A percentile compares a stretch with the other conserved stretches of the same genome.
Evolutionary conservation across 345 rosid genomes (phyloP).

Genomic region (Iberis pinnata): DNA sequence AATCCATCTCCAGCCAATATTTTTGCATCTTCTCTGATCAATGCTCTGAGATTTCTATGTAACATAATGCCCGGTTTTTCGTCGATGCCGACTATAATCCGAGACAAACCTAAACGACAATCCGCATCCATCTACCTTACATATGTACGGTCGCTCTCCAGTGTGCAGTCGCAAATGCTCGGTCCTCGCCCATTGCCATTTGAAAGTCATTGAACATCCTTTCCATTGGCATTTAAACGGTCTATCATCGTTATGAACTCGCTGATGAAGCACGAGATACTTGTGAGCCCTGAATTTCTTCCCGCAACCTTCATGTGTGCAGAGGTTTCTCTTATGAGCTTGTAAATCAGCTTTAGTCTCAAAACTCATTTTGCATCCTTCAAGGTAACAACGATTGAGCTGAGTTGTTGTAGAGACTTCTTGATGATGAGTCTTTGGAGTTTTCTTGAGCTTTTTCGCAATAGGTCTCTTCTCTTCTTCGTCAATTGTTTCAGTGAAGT

Average conservation of each 20-base stretch:
- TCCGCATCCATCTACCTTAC: slow-evolving; percentile 76
- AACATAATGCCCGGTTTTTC: slow-evolving; percentile 80
- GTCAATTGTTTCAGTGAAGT: slow-evolving; percentile 17
- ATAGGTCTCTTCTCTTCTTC: slow-evolving; percentile 33
- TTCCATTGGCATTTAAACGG: slow-evolving; percentile 87
- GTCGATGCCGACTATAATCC: slow-evolving; percentile 87
- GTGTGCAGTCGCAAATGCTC: slow-evolving; percentile 96
- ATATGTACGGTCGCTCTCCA: slow-evolving; percentile 79
- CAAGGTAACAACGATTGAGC: slow-evolving; percentile 55
- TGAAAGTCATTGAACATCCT: slow-evolving; percentile 85
- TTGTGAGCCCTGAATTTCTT: slow-evolving; percentile 83
- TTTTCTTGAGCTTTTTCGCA: slow-evolving; percentile 38
- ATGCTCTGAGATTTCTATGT: slow-evolving; percentile 12
- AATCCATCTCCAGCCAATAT: not conserved
- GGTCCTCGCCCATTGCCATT: slow-evolving; percentile 99
- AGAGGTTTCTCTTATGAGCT: slow-evolving; percentile 65
- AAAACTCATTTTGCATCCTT: slow-evolving; percentile 81
- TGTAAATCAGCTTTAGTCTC: slow-evolving; percentile 55
- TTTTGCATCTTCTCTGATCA: slow-evolving; percentile 1
- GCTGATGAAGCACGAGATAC: slow-evolving; percentile 69
- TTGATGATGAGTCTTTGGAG: slow-evolving; percentile 19
- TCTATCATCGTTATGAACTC: slow-evolving; percentile 83
- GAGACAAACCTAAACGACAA: slow-evolving; percentile 92
- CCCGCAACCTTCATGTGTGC: slow-evolving; percentile 75
- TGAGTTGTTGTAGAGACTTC: slow-evolving; percentile 26